These are phyloP conservation scores for Paraconiothyrium brasiliense DNA, from an alignment of 2,329 filamentous ascomycete genomes.

Conservation along the genomic window DNA sequence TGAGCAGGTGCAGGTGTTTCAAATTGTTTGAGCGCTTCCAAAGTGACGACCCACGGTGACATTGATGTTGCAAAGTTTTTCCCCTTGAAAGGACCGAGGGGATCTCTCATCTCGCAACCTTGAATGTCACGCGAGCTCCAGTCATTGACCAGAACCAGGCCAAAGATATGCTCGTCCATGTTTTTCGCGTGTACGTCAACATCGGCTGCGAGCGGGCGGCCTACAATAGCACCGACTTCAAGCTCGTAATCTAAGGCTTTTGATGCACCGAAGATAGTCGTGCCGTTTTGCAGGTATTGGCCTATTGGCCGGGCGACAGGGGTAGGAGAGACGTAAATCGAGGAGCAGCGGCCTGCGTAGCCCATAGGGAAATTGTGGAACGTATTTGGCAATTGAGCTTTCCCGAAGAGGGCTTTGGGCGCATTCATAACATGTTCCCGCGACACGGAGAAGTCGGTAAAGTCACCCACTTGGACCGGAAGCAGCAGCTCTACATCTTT, in stretches of 20 bases:
- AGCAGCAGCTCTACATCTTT: slow-evolving; percentile 60
- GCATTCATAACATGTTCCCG: slow-evolving; percentile 64
- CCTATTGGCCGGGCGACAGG: slow-evolving; percentile 40
- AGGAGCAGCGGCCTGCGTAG: slow-evolving; percentile 65
- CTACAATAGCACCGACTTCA: slow-evolving; percentile 59
- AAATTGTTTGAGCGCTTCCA: slow-evolving; percentile 63
- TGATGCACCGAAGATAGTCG: slow-evolving; percentile 52
- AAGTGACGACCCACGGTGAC: slow-evolving; percentile 69
- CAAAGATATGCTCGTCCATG: slow-evolving; percentile 67
- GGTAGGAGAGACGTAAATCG: slow-evolving; percentile 60
- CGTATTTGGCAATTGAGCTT: slow-evolving; percentile 32
- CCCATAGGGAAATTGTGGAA: slow-evolving; percentile 55
- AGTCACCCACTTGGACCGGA: slow-evolving; percentile 65
- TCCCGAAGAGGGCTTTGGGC: slow-evolving; percentile 44
- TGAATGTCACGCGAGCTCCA: slow-evolving; percentile 72
- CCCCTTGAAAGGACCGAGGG: slow-evolving; percentile 68
- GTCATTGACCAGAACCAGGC: slow-evolving; percentile 70
- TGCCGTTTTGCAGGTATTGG: slow-evolving; percentile 37
- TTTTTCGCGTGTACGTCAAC: slow-evolving; percentile 51
- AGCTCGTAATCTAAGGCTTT: slow-evolving; percentile 60
- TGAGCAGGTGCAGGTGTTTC: slow-evolving; percentile 32
- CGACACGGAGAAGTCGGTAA: slow-evolving; percentile 67
- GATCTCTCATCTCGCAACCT: slow-evolving; percentile 65
- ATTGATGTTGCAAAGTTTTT: slow-evolving; percentile 70
- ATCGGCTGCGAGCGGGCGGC: slow-evolving; percentile 52